Base-by-base conservation (phyloP, 768 basidiomycete genomes). In the Naganishia friedmannii region DNA sequence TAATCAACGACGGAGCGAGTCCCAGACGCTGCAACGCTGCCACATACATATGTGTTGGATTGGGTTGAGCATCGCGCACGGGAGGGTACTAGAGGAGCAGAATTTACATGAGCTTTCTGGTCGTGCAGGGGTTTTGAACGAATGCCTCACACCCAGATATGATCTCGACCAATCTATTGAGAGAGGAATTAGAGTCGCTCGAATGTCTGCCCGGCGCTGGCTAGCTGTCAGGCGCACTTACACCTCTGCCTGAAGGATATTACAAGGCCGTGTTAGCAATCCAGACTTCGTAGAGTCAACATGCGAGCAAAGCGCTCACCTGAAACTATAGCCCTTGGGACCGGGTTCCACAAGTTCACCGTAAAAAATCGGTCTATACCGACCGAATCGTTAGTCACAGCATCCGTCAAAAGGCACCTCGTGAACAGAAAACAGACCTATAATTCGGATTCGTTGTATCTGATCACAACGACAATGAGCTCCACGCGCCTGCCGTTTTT, bases 1-100 rank as follows among this genome's bases (percentile, higher is more conserved):
- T 98, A 72, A 97, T 87, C 37, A 93, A 79, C 31, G 83, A 82
- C 26, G 85, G 80, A 23, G 90, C 83, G 65, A 87, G 80, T 2
- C 85, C 86, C 10, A 89, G 81, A 73, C 91, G 84, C 75, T 91
- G 89, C 56, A 96, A 83, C 2, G 93, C 91, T 6, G 91, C 89
- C 31, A 98, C 82, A 10, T 91, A 89, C 74, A 86, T 91, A 78
- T 98, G 95, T 0, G 90, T 93, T 4, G 92, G 88, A 74, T 96
- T 97, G 4, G 93, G 92, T 55, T 85, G 84, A 0, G 93, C 85
- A 63, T 89, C 86, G n/a, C 89, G 86, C 37, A 97, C 89, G 13
- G 89, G 88, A 19, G 89, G 89, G 77, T 93, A 96, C n/a, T 93
- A 55, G 26, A 17, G 57, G 28, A 32, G 29, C n/a, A 29, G 39